Evolutionary conservation across 805 yeast genomes (phyloP), one percentile per base, ranked within the genome.

Genomic region (Candida boidinii): DNA sequence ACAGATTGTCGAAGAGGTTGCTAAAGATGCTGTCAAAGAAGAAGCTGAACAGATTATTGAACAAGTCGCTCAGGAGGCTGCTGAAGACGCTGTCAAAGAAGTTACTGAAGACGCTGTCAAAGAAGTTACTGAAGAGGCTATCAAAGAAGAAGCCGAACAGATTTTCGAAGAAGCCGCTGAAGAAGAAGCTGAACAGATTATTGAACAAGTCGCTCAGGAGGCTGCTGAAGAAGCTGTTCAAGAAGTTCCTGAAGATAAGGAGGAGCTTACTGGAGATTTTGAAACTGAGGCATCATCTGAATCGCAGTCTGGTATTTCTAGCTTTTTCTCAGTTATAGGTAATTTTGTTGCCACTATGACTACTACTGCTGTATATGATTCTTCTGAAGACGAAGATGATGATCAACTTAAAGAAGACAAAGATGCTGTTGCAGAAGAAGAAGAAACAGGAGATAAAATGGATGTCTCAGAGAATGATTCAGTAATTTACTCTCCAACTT

Each of bases 131-230:
- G 15, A 33, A n/a, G 18, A 17, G 13, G 8, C 17, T 16, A 35
- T 38, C 13, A 36, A 21, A 25, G 15, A 30, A 13, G 37, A n/a
- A 11, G 29, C 16, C 7, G 22, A 17, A 10, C 27, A 17, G 12
- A 12, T 14, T 15, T 32, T 17, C 11, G 9, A 20, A 8, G 28
- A 26, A 7, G 31, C 14, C 1, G 28, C 14, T 20, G 22, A 17
- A 11, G 44, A 43, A 17, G 57, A 52, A 31, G 58, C 55, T 4
- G 55, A 53, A 29, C 29, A 38, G 13, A 52, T 52, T 33, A 46
- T 50, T 31, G 56, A 45, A 23, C 42, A 39, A 17, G 45, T 41
- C 27, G 43, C 39, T 8, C 31, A 26, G 14, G 13, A 16, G 19
- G 36, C 29, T 14, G 29, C 16, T 15, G 11, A 4, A 17, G 14